Conservation (phyloP, 2,329 filamentous ascomycete species). For the Neodidymelliopsis sp. region DNA sequence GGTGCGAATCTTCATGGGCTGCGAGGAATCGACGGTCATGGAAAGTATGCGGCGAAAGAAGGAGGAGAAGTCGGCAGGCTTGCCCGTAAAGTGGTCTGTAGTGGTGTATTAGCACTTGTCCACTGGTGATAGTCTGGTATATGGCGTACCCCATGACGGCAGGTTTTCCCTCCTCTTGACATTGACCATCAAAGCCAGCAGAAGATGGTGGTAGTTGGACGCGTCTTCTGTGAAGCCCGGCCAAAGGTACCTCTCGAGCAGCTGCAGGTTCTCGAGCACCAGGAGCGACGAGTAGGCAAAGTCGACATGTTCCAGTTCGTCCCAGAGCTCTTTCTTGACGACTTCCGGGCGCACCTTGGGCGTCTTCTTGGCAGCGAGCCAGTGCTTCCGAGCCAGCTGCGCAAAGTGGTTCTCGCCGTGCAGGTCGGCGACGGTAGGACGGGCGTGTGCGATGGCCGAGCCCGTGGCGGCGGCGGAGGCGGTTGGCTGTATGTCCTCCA, state of each 20-base stretch:
- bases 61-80: constrained; percentile 81
- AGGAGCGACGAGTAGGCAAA: constrained; percentile 81
- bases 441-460: constrained; percentile 49
- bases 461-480: constrained; percentile 27
- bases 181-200: constrained; percentile 85
- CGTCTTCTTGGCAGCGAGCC: constrained; percentile 72
- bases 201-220: constrained; percentile 88
- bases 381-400: constrained; percentile 81
- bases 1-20: constrained; percentile 63
- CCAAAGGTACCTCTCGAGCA: constrained; percentile 93
- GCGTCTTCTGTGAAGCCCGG: constrained; percentile 87
- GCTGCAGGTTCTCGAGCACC: constrained; percentile 86
- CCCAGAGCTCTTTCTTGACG: constrained; percentile 88
- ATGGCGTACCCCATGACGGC: constrained; percentile 79
- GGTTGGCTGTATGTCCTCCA: constrained; percentile 8
- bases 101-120: constrained; percentile 41
- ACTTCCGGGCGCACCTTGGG: constrained; percentile 79
- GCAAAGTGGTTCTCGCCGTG: constrained; percentile 72
- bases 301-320: constrained; percentile 79
- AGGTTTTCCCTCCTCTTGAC: constrained; percentile 88
- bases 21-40: constrained; percentile 70
- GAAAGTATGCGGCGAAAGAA: constrained; percentile 91
- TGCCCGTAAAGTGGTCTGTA: constrained; percentile 76
- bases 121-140: constrained; percentile 1
- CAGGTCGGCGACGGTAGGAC: constrained; percentile 72